Percentiles rank a stretch among this genome's conserved stretches.
Evolutionary conservation across 331 rosid genomes (phyloP).

Genomic region (Malus hybrid): DNA sequence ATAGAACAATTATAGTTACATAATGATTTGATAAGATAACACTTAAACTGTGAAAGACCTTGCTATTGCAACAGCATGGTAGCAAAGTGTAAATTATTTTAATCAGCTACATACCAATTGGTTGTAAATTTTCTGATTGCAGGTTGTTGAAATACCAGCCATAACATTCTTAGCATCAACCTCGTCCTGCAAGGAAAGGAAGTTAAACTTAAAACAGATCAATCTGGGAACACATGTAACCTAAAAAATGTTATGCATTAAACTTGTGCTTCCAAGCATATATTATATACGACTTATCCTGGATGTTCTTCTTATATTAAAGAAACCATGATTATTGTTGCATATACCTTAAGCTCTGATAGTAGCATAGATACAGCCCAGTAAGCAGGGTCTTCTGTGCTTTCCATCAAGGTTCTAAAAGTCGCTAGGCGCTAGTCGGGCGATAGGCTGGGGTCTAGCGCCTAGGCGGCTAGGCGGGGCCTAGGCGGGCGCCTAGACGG

Average conservation of each 20-base stretch:
- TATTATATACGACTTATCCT: too few relatives aligned
- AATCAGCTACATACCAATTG: constrained; percentile 56
- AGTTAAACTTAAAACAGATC: too few relatives aligned
- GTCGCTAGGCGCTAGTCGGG: too few relatives aligned
- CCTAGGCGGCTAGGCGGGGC: too few relatives aligned
- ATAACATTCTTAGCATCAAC: constrained; percentile 26
- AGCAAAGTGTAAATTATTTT: neutral
- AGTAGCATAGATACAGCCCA: constrained; percentile 44
- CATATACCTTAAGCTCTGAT: constrained; percentile 60
- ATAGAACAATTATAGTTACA: neutral
- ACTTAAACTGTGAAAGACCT: neutral
- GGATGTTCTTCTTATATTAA: too few relatives aligned
- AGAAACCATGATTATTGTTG: neutral
- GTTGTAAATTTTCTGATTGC: constrained; percentile 97
- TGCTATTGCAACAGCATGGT: constrained; percentile 10
- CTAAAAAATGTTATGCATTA: too few relatives aligned
- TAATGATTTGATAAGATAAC: neutral
- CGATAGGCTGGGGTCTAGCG: too few relatives aligned
- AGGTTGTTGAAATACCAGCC: constrained; percentile 84
- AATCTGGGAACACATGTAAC: too few relatives aligned
- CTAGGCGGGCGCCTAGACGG: too few relatives aligned
- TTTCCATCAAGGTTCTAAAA: constrained; percentile 34
- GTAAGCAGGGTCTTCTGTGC: constrained; percentile 87
- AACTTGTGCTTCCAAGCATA: too few relatives aligned
- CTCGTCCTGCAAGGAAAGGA: too few relatives aligned